phyloP scores from a whole-genome alignment of 208 protist genomes.

The Leishmania guyanensis region DNA sequence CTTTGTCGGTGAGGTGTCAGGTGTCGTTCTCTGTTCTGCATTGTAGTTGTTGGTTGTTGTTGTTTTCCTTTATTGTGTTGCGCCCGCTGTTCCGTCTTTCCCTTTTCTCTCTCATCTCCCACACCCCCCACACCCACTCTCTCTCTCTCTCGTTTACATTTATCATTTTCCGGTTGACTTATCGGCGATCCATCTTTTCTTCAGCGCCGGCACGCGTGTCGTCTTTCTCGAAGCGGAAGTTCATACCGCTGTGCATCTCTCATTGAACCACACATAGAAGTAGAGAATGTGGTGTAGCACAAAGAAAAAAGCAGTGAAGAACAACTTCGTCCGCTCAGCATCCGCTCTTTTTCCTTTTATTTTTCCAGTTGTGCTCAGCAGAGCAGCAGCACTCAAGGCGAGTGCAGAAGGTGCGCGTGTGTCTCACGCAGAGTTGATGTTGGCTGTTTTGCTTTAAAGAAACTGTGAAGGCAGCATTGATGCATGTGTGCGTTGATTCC shows the following conservation, averaged over 20 bases:
- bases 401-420: not conserved
- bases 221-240: not conserved
- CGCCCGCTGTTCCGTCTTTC: not conserved
- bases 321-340: not conserved
- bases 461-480: not conserved
- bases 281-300: not conserved
- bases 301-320: not conserved
- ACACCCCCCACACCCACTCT: not conserved
- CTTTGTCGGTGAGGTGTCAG: not conserved
- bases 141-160: not conserved
- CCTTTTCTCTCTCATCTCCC: not conserved
- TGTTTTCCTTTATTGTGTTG: not conserved
- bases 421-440: not conserved
- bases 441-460: not conserved
- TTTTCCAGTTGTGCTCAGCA: not conserved
- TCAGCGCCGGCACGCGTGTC: not conserved
- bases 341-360: not conserved
- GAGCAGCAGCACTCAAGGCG: not conserved
- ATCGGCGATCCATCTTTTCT: not conserved
- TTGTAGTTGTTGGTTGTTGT: not conserved
- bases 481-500: not conserved
- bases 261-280: not conserved
- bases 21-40: not conserved
- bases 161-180: not conserved
- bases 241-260: not conserved